Evolutionary conservation across 2,329 filamentous ascomycete genomes (phyloP).

Genomic region (Pseudogymnoascus sp.): DNA sequence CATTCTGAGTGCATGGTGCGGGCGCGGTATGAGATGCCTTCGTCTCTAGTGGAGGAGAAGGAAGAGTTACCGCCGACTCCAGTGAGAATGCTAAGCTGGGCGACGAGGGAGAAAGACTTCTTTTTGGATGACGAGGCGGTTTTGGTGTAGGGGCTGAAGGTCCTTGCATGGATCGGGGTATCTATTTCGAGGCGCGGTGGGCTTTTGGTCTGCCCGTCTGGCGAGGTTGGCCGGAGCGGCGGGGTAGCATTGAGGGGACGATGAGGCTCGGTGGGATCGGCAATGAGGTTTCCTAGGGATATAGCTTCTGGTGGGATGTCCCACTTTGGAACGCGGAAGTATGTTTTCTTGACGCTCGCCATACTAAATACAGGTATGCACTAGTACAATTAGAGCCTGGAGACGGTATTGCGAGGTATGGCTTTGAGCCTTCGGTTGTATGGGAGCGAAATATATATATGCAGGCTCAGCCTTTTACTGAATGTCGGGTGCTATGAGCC

Average conservation of each 20-base stretch:
- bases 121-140: background rate
- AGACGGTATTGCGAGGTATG: too few relatives aligned
- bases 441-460: too few relatives aligned
- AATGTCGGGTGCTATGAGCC: too few relatives aligned
- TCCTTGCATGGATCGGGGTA: background rate
- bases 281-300: background rate
- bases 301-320: background rate
- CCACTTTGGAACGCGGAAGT: background rate
- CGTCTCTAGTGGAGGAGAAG: background rate
- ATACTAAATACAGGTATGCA: too few relatives aligned
- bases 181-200: background rate
- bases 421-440: too few relatives aligned
- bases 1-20: background rate
- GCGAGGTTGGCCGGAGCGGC: background rate
- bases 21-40: background rate
- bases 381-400: too few relatives aligned
- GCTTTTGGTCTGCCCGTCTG: background rate
- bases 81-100: background rate
- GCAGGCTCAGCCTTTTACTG: too few relatives aligned
- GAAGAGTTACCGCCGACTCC: background rate
- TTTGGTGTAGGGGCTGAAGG: background rate
- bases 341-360: background rate
- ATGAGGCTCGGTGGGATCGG: background rate
- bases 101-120: background rate
- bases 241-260: background rate